Evolutionary conservation across 371 early-diverging fungal species (phyloP), one percentile per base, ranked within the genome.

Genomic region (Rhizopus microsporus): DNA sequence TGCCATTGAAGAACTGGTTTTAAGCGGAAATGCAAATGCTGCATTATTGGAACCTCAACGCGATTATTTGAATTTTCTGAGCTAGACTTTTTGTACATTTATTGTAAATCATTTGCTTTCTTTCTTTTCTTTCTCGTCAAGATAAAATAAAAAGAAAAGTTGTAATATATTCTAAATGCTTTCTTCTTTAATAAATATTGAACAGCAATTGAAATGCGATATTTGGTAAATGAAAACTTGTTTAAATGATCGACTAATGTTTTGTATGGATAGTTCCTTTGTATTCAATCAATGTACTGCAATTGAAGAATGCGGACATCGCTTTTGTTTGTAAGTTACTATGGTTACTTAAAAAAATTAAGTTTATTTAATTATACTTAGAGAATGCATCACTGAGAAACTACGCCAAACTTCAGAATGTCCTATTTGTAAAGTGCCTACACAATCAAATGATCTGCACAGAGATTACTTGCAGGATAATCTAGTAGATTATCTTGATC

Each of bases 1-100:
- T 2, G 37, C 56, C 1, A 62, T 68, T 51, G 59, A 62, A 38
- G 68, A 71, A 46, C 45, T 68, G 12, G 59, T 61, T 4, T 37
- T 68, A n/a, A 34, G 35, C 4, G 72, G 68, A 16, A 62, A 64
- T 40, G 63, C 65, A 1, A 64, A 60, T 34, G 72, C 72, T 8
- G 68, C 72, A 0, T 31, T 71, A 4, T 35, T 71, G 39, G 56
- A 64, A 16, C 68, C 63, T 3, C 42, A 62, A 31, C 42, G 52
- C 3, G 68, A 68, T 63, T 68, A 63, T 40, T 50, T 67, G 9
- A 51, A 55, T 46, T 29, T 29, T 55, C 46, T 35, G 44, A 7
- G 7, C 29, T 46, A 46, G 30, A 46, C 7, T 46, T 23, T 16
- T 37, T 10, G 7, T 37, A 10, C 38, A 10, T 37, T 37, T 37